These are phyloP conservation scores for Cyphellophora attinorum DNA, from an alignment of 2,329 filamentous ascomycete species.

Conservation along the genomic window DNA sequence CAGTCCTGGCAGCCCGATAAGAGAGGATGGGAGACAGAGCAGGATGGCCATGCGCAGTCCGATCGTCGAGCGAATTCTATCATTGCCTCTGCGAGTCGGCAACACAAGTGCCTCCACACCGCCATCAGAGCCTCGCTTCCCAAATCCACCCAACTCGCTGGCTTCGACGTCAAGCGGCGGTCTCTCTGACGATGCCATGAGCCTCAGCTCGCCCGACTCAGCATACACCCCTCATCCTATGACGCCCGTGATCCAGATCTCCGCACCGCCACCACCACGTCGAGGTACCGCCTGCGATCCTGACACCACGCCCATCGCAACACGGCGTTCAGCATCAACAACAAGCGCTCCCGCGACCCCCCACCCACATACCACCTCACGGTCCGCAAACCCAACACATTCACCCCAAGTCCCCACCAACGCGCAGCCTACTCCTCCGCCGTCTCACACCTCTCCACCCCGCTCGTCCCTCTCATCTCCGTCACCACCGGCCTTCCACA, in stretches of 20 bases:
- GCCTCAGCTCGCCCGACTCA: not conserved
- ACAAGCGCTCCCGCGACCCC: constrained; percentile 3
- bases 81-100: constrained; percentile 12
- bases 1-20: not conserved
- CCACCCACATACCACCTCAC: not conserved
- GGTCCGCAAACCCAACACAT: not conserved
- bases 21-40: constrained; percentile 11
- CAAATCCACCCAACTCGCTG: constrained; percentile 3
- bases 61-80: constrained; percentile 5
- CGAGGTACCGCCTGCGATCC: too few species aligned
- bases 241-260: not conserved
- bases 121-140: not conserved
- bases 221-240: not conserved
- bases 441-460: constrained; percentile 22
- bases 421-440: constrained; percentile 1
- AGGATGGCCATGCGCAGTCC: constrained; percentile 10
- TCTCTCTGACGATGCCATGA: constrained; percentile 1
- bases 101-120: constrained; percentile 7
- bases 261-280: constrained; percentile 2
- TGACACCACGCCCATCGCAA: too few species aligned
- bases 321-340: too few species aligned
- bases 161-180: too few species aligned
- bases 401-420: constrained; percentile 2
- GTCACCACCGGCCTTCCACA: constrained; percentile 26
- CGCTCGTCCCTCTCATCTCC: constrained; percentile 27